Evolutionary conservation across 768 basidiomycete species (phyloP), one percentile per base, ranked within the genome.

Genomic region (Mycena rebaudengoi): DNA sequence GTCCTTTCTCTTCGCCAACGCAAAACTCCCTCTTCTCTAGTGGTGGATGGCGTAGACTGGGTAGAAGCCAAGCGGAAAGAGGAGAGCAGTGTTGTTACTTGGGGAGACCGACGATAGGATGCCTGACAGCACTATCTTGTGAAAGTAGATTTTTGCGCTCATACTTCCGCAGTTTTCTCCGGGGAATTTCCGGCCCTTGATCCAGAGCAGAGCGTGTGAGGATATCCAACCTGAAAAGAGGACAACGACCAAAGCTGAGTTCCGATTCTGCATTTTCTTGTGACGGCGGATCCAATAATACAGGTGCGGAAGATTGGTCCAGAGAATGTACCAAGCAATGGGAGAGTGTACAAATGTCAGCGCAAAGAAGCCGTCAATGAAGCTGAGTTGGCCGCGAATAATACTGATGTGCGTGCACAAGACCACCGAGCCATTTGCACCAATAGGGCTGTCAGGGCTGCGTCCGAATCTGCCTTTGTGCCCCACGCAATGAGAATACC

Each of bases 291-390:
- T 39, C 51, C 37, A 33, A 7, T 2, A 11, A 40, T 40, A 28
- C 11, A 52, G 2, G 25, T 35, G 16, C 13, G 18, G 35, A 4
- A 11, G 10, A 13, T 52, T 52, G 25, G 40, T 40, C 35, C 23
- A 40, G 4, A 52, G 37, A 14, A 54, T 54, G 28, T 54, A 54
- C 52, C 52, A 54, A n/a, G 18, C 26, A 7, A 54, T 54, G 39
- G 52, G 52, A 11, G 52, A 54, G 28, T 54, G 52, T 1, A 54
- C 39, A 11, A 43, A 26, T 7, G 16, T 14, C 39, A 54, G 26
- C 7, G 52, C 43, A 20, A 54, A 54, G 4, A 39, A 29, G 3
- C 52, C 52, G 12, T 54, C 52, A 21, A 41, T 29, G n/a, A 41
- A 54, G 28, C 26, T 41, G 28, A 54, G 52, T 21, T 41, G 39